Conservation (phyloP, 805 yeast genomes). For the Schwanniomyces occidentalis region DNA sequence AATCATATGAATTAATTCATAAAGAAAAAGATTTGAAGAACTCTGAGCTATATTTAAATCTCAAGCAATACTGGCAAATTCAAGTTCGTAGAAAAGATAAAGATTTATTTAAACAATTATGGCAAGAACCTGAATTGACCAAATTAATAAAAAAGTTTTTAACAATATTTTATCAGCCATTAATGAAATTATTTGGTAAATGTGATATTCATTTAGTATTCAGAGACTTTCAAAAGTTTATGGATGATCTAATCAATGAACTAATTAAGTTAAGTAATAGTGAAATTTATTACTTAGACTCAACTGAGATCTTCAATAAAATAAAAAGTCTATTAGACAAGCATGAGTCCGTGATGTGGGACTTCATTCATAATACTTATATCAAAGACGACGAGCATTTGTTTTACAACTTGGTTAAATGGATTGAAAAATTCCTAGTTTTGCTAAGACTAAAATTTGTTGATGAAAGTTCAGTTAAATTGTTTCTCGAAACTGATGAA, state of each 20-base stretch:
- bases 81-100: constrained; percentile 74
- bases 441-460: constrained; percentile 63
- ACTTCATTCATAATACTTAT: constrained; percentile 80
- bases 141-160: constrained; percentile 70
- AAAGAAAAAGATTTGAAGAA: constrained; percentile 11
- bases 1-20: constrained; percentile 16
- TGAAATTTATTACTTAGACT: constrained; percentile 44
- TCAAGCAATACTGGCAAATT: constrained; percentile 63
- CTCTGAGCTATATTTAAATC: constrained; percentile 46
- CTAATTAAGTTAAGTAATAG: constrained; percentile 58
- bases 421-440: constrained; percentile 69
- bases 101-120: constrained; percentile 66
- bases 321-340: constrained; percentile 65
- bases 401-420: constrained; percentile 67
- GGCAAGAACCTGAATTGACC: constrained; percentile 87
- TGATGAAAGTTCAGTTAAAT: constrained; percentile 35
- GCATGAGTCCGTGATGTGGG: constrained; percentile 72
- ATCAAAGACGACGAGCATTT: constrained; percentile 69
- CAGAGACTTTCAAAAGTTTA: constrained; percentile 36
- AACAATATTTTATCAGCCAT: constrained; percentile 42
- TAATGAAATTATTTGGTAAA: constrained; percentile 36
- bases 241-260: constrained; percentile 62
- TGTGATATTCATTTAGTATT: constrained; percentile 41
- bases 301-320: constrained; percentile 65
- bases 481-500: constrained; percentile 40